Evolutionary conservation across 2,329 filamentous ascomycete species (phyloP).

Genomic region (Chalaropsis ovoidea): DNA sequence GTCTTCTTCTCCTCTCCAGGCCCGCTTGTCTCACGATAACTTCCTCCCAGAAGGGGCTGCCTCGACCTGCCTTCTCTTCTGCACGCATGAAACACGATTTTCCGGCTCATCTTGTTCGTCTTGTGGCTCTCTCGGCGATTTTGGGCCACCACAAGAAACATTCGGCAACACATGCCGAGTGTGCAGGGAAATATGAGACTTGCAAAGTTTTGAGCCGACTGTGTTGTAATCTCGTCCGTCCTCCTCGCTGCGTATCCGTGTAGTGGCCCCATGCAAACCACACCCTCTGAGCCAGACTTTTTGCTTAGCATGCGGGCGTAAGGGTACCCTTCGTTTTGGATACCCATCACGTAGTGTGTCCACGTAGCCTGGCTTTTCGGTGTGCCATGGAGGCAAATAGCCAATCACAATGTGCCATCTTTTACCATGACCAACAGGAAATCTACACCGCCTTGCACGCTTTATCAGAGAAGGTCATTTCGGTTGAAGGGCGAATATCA

Average conservation of each 20-base stretch:
- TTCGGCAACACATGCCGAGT: conserved; percentile 11
- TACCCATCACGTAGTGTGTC: background rate
- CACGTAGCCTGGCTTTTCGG: background rate
- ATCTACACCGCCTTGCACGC: conserved; percentile 7
- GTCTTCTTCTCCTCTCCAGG: background rate
- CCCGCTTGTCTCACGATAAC: background rate
- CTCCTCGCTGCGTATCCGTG: background rate
- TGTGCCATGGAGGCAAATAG: background rate
- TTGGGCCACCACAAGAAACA: conserved; percentile 9
- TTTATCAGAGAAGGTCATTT: background rate
- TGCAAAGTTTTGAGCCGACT: conserved; percentile 1
- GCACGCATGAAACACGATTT: conserved; percentile 4
- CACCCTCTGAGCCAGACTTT: conserved; percentile 9
- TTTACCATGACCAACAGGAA: background rate
- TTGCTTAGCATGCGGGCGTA: conserved; percentile 7
- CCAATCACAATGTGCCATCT: conserved; percentile 9
- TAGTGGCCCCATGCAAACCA: conserved; percentile 1
- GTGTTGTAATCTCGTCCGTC: conserved; percentile 11
- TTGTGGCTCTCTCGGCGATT: background rate
- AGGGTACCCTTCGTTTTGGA: conserved; percentile 9
- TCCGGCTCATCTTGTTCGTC: conserved; percentile 11
- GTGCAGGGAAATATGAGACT: conserved; percentile 4
- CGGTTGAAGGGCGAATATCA: background rate
- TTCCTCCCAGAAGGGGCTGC: background rate
- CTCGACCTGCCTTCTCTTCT: background rate